Base-by-base conservation (phyloP, 352 stramenopile species). In the Vaucheria bursata region DNA sequence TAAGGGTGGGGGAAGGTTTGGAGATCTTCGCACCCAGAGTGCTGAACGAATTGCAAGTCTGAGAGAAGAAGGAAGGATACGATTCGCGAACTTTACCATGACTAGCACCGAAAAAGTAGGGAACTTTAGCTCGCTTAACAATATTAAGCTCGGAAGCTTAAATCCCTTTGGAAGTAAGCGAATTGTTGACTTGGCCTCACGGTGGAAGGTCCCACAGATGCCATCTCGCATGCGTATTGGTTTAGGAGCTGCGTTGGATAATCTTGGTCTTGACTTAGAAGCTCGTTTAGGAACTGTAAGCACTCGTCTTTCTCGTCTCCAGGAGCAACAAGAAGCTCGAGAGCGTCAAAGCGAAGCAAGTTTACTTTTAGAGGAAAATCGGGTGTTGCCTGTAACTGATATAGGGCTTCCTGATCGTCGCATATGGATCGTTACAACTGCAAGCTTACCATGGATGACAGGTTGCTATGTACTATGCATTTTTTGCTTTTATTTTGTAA, bases 401-500 rank as follows among this genome's bases (percentile, higher is more conserved):
- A 74, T 85, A 1, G 64, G 59, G 7, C 38, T 34, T 8, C 75
- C 72, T 29, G 72, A 85, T 29, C 74, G 79, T 6, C 76, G 67
- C 6, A 82, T 85, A 34, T 85, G 79, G 79, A 78, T 85, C 35
- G 78, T 85, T 4, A 85, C 80, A 65, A 85, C 80, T 25, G 80
- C 80, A 18, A 59, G 66, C 25, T 70, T 85, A 8, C 80, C 80
- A 34, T 93, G 89, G 89, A 92, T 91, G 88, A 93, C 89, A 50
- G n/a, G n/a, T n/a, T n/a, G n/a, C n/a, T n/a, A n/a, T n/a, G n/a
- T n/a, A n/a, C n/a, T n/a, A n/a, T n/a, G n/a, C n/a, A n/a, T n/a
- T n/a, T n/a, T n/a, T n/a, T n/a, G n/a, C n/a, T n/a, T n/a, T n/a
- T n/a, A n/a, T n/a, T n/a, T n/a, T n/a, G n/a, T n/a, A n/a, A n/a